Base-by-base conservation (phyloP, 176 grass and related monocot genomes). In the Ensete glaucum region DNA sequence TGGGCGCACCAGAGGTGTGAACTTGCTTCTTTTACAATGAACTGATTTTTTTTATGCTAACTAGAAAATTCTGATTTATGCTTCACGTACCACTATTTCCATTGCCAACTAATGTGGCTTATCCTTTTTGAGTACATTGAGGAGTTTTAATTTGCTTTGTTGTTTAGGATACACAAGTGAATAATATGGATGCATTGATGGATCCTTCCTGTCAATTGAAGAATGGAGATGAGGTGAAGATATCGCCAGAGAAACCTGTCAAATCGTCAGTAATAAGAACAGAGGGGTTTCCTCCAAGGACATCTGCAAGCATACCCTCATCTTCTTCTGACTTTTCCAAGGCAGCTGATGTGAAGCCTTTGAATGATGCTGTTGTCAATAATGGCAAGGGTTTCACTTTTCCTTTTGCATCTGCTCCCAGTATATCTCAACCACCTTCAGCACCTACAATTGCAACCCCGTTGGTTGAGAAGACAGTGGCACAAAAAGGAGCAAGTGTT, bases 311-410 rank as follows among this genome's bases (percentile, higher is more conserved):
- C 11, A 77, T 34, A 13, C 60, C 50, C 65, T 24, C 62, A 9
- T 79, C 63, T 9, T 64, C 79, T 75, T 86, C 86, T 29, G 17
- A 80, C 81, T 82, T 69, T 52, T 65, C 84, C 23, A 73, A 81
- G 78, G 81, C 60, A 49, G 13, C 53, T 86, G 86, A 79, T 53
- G 85, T 82, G 69, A 84, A 76, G 64, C 54, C 17, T 78, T 53
- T 63, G 49, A 20, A 8, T 49, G 19, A 66, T 82, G 50, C 23
- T 67, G 11, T 74, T 84, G 68, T 73, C 22, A 69, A 77, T 25
- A 82, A 84, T 49, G 78, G 71, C 53, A 71, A 15, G 10, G 55
- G 66, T 82, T 86, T 86, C 78, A 64, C 67, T 73, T 86, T 88
- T 79, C 75, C 81, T 77, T 79, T 71, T 52, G 77, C 19, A n/a